Evolutionary conservation across 768 basidiomycete genomes (phyloP), one percentile per base, ranked within the genome.

Genomic region (Mycena filopes): DNA sequence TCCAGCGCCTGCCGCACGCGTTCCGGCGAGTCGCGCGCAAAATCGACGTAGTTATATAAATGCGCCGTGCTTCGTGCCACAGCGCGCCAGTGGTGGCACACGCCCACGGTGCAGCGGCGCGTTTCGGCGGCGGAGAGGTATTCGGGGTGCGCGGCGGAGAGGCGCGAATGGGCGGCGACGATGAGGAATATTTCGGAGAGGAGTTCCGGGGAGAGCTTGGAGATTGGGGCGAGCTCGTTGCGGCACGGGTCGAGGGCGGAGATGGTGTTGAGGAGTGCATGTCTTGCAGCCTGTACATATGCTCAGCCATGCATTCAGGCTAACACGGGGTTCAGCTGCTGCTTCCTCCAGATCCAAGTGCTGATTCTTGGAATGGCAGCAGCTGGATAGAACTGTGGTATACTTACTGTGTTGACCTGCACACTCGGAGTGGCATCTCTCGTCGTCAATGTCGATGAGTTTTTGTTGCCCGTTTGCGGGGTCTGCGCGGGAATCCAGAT

Each of bases 11-110:
- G 43, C 18, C 31, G 2, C 31, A 62, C 43, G 6, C 29, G 15
- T 21, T 46, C 42, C 10, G 21, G 23, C 20, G 43, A 46, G 45
- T 55, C 50, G 15, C 41, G 9, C 6, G 47, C 21, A 13, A 48
- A 64, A 36, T 56, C 62, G 47, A 64, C 57, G 55, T 46, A 64
- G 46, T 46, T 45, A 54, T 55, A 64, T 12, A 64, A 45, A 3
- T 46, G 15, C 31, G 62, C 28, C 36, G 42, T 57, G 36, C 45
- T 36, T 1, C 33, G 20, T 1, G 62, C 55, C 0, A 64, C 47
- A n/a, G 41, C 31, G 2, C 62, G 55, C 62, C 62, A 64, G 20
- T 42, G 26, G 33, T 41, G 54, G 55, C 62, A 64, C 11, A 64
- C 62, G 26, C 36, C 26, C 1, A 8, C 11, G 23, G 55, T 56